These are phyloP conservation scores for Penicillium malachiteum DNA, from an alignment of 495 filamentous ascomycete genomes.

Conservation along the genomic window DNA sequence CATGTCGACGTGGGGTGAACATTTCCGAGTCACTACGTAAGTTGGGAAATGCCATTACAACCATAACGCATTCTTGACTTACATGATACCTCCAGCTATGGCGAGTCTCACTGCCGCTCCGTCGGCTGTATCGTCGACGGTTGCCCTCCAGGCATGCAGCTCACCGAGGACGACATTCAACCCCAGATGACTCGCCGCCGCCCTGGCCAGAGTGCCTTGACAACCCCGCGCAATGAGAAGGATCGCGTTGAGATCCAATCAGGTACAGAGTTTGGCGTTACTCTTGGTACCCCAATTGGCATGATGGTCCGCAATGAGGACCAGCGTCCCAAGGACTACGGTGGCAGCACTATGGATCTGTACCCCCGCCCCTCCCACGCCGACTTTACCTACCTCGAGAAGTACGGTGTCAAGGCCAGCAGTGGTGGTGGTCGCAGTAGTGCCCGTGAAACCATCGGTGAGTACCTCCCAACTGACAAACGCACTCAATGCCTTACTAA, in stretches of 20 bases:
- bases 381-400: conserved; percentile 95
- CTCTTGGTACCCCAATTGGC: conserved; percentile 88
- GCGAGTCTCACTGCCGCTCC: conserved; percentile 88
- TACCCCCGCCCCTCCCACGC: conserved; percentile 93
- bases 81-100: conserved; percentile 58
- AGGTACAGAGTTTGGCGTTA: conserved; percentile 89
- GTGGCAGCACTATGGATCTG: conserved; percentile 82
- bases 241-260: conserved; percentile 91
- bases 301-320: conserved; percentile 90
- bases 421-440: conserved; percentile 90
- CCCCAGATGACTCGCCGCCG: conserved; percentile 89
- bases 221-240: conserved; percentile 91
- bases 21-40: conserved; percentile 84
- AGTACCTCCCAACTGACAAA: conserved; percentile 4
- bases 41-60: conserved; percentile 23
- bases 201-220: conserved; percentile 86
- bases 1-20: conserved; percentile 91
- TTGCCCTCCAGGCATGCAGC: conserved; percentile 81
- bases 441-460: conserved; percentile 90
- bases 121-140: conserved; percentile 89
- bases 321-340: conserved; percentile 92
- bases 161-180: conserved; percentile 90
- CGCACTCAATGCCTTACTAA: not conserved
- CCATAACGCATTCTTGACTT: not conserved
- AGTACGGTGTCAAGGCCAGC: conserved; percentile 94